Percentiles rank a stretch among this genome's conserved stretches.
Evolutionary conservation across 192 early-diverging fungal genomes (phyloP).

Genomic region (Coemansia guatemalensis): DNA sequence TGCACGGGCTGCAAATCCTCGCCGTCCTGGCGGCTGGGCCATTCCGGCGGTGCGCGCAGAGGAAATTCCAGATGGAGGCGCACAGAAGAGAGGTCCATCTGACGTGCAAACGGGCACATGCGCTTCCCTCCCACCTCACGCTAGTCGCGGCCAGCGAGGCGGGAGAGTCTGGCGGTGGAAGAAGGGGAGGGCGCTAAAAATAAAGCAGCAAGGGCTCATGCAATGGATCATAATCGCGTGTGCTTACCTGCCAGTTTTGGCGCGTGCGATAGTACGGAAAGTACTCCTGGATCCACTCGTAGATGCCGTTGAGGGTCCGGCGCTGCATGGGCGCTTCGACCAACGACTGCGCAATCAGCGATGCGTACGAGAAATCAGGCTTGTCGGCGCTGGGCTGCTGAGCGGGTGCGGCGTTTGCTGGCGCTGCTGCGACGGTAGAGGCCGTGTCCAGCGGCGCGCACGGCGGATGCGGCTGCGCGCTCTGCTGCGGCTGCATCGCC

Average conservation of each 20-base stretch:
- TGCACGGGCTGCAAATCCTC: conserved; percentile 46
- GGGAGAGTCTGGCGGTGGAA: neutral
- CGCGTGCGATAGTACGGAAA: conserved; percentile 81
- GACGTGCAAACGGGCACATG: neutral
- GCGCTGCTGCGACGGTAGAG: conserved; percentile 4
- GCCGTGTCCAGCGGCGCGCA: conserved; percentile 17
- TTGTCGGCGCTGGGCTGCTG: conserved; percentile 53
- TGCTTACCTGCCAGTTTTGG: conserved; percentile 57
- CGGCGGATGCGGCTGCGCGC: conserved; percentile 13
- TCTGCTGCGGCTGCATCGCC: conserved; percentile 19
- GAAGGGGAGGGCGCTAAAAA: neutral
- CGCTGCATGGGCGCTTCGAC: conserved; percentile 62
- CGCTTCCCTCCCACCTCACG: neutral
- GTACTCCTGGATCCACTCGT: conserved; percentile 76
- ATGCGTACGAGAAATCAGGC: conserved; percentile 81
- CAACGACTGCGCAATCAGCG: conserved; percentile 82
- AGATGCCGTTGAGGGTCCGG: conserved; percentile 85
- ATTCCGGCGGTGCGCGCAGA: neutral
- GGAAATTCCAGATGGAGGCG: conserved; percentile 2
- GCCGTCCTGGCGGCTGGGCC: conserved; percentile 12
- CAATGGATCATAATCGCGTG: conserved; percentile 7
- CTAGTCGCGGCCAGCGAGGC: neutral
- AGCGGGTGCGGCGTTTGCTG: conserved; percentile 10
- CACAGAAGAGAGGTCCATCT: neutral
- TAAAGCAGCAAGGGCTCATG: conserved; percentile 3